Percentiles rank a stretch among this genome's conserved stretches.
Conservation (phyloP, 2,329 filamentous ascomycete species). For the Chalara sp. region DNA sequence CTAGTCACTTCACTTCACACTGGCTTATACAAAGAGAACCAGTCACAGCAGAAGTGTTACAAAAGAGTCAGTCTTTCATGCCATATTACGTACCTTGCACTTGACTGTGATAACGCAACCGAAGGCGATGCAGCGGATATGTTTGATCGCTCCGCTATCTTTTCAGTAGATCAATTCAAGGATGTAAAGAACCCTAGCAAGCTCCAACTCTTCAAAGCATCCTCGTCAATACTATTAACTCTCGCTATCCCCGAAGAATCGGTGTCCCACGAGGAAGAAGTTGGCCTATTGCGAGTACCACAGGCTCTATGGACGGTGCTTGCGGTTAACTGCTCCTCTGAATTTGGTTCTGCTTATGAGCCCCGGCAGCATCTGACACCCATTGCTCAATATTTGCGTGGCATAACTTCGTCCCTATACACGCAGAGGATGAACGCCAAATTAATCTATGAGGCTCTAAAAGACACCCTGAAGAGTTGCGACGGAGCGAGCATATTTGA, state of each 20-base stretch:
- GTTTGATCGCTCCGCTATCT: background rate
- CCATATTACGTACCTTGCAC: constrained; percentile 1
- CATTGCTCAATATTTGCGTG: constrained; percentile 1
- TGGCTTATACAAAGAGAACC: background rate
- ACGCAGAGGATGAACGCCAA: constrained; percentile 1
- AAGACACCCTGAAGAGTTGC: background rate
- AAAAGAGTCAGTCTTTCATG: constrained; percentile 1
- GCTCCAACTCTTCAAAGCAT: background rate
- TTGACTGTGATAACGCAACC: background rate
- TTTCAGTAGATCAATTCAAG: background rate
- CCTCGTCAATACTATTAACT: background rate
- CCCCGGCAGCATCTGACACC: background rate
- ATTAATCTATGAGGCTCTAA: background rate
- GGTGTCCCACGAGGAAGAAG: background rate
- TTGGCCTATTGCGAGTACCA: background rate
- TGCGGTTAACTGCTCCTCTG: background rate
- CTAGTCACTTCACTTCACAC: background rate
- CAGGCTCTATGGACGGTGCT: constrained; percentile 1
- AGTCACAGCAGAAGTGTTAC: background rate
- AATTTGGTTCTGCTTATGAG: background rate
- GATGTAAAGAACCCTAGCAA: background rate
- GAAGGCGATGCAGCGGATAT: background rate
- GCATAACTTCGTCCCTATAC: background rate
- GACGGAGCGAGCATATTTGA: background rate
- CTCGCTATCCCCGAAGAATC: background rate